phyloP scores from a whole-genome alignment of 2,329 filamentous ascomycete species.

The Alternaria novae-zelandiae region DNA sequence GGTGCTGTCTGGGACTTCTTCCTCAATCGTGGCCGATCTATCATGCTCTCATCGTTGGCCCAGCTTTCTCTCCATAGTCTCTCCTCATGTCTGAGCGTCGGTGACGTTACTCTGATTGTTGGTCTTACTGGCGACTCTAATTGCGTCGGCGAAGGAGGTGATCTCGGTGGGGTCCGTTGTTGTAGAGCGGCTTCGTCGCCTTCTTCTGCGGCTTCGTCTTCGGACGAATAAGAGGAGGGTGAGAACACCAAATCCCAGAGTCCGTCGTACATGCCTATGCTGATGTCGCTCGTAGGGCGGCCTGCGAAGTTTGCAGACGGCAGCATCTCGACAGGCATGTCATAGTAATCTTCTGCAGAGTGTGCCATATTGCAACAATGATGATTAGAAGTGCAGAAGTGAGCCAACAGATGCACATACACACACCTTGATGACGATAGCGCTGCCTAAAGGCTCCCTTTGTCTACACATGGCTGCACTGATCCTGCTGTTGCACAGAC shows the following conservation, averaged over 20 bases:
- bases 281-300: constrained; percentile 30
- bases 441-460: constrained; percentile 1
- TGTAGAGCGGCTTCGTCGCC: constrained; percentile 8
- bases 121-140: constrained; percentile 4
- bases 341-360: constrained; percentile 26
- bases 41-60: constrained; percentile 10
- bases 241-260: constrained; percentile 15
- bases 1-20: constrained; percentile 32
- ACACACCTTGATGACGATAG: not conserved
- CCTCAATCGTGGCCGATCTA: constrained; percentile 17
- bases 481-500: constrained; percentile 5
- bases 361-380: constrained; percentile 12
- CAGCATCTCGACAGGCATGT: constrained; percentile 26
- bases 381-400: not conserved
- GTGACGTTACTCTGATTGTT: constrained; percentile 8
- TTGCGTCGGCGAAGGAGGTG: constrained; percentile 2
- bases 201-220: constrained; percentile 20
- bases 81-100: constrained; percentile 5
- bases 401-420: not conserved
- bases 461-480: constrained; percentile 3
- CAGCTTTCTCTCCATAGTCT: constrained; percentile 2
- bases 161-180: constrained; percentile 2
- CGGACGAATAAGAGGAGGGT: constrained; percentile 8
- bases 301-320: constrained; percentile 33
- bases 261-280: constrained; percentile 27